Conservation (phyloP, 2,329 filamentous ascomycete genomes). For the Fusarium citri region DNA sequence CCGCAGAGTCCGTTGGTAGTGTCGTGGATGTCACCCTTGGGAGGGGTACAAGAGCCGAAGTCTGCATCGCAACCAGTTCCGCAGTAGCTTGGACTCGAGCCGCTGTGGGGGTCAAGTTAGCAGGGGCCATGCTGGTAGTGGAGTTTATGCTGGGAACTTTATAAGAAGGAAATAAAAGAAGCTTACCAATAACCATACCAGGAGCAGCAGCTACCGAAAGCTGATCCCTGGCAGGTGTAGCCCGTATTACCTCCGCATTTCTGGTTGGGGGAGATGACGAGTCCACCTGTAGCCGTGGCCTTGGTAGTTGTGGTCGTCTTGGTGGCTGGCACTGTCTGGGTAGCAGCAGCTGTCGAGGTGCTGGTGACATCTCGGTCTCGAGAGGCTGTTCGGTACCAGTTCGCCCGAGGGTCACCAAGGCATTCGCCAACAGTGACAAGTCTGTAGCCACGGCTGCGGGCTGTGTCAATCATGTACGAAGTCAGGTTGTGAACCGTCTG, state of each 20-base stretch:
- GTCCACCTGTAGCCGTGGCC: conserved; percentile 35
- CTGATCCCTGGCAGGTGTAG: conserved; percentile 53
- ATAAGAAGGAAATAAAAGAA: background rate
- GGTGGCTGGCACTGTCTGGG: conserved; percentile 23
- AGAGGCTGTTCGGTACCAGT: conserved; percentile 62
- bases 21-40: conserved; percentile 38
- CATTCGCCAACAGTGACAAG: conserved; percentile 69
- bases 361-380: conserved; percentile 24
- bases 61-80: conserved; percentile 54
- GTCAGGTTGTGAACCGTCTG: conserved; percentile 58
- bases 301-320: conserved; percentile 26
- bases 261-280: conserved; percentile 50
- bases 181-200: conserved; percentile 56
- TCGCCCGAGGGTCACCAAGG: conserved; percentile 61
- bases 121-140: background rate
- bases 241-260: conserved; percentile 51
- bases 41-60: conserved; percentile 51
- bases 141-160: background rate
- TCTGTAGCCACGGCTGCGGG: conserved; percentile 56
- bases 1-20: conserved; percentile 55
- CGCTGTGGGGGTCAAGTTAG: conserved; percentile 46
- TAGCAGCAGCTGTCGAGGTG: conserved; percentile 18
- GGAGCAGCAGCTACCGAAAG: conserved; percentile 56
- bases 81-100: conserved; percentile 50
- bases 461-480: conserved; percentile 56